A percentile compares a stretch with the other conserved stretches of the same genome.
Conservation (phyloP, 2,329 filamentous ascomycete species). For the Fusarium subtropicale region DNA sequence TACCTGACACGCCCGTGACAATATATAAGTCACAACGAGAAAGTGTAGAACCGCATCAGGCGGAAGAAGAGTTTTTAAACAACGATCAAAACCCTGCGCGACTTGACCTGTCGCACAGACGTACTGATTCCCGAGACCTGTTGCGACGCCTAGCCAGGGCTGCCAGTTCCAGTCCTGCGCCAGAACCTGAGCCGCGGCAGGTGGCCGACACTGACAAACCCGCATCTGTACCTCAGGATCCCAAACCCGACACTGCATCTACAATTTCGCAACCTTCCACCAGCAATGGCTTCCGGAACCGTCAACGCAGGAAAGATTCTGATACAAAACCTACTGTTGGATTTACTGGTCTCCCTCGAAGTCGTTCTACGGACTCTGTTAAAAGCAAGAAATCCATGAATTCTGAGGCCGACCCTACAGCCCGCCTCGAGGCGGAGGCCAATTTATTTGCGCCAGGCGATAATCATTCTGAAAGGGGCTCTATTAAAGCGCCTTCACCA, state of each 20-base stretch:
- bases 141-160: conserved; percentile 62
- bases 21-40: conserved; percentile 50
- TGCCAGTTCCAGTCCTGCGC: conserved; percentile 58
- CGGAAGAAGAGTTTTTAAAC: conserved; percentile 13
- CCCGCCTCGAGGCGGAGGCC: conserved; percentile 67
- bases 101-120: conserved; percentile 37
- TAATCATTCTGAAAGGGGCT: conserved; percentile 67
- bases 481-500: conserved; percentile 62
- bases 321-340: conserved; percentile 58
- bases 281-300: conserved; percentile 32
- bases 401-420: conserved; percentile 66
- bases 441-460: conserved; percentile 67
- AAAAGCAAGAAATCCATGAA: conserved; percentile 61
- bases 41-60: conserved; percentile 19
- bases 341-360: conserved; percentile 59
- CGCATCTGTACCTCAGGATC: conserved; percentile 16
- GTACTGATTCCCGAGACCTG: conserved; percentile 60
- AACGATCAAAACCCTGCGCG: conserved; percentile 30
- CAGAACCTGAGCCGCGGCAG: conserved; percentile 44
- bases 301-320: conserved; percentile 35
- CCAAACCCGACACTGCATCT: conserved; percentile 30
- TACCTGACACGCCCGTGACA: conserved; percentile 57
- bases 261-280: conserved; percentile 32
- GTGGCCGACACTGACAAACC: conserved; percentile 32
- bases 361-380: conserved; percentile 59